Base-by-base conservation (phyloP, 2,329 filamentous ascomycete genomes). In the Alternaria solani region DNA sequence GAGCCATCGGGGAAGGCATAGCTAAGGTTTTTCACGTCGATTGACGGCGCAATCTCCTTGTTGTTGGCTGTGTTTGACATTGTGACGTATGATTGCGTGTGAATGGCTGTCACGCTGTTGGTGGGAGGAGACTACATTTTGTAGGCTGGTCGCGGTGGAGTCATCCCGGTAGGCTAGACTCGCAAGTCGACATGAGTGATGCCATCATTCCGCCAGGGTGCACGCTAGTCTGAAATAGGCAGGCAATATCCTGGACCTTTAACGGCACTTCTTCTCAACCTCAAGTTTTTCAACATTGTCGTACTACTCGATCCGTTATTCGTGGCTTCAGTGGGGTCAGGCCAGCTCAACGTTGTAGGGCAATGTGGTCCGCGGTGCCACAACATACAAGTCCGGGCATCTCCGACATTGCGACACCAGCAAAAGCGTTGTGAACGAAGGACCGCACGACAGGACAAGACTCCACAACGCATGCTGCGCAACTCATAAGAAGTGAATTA, bases 1-100 rank as follows among this genome's bases (percentile, higher is more conserved):
- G 89, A 89, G 75, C 91, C 90, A 83, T 96, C 92, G 16, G 90
- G 91, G 81, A 98, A 99, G 44, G 87, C 89, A 85, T 98, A 99
- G 64, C 88, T 93, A 55, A 99, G 88, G 78, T 89, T 82, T 39
- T 84, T 88, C 70, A 95, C 90, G 69, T 87, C 80, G 75, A 99
- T 91, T 49, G 89, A 87, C 9, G 90, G 87, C 54, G 78, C 74
- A 20, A 75, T 51, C 8, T 69, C 67, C 34, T 69, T 66, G 30
- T 43, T 61, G 26, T 59, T 57, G 34, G 47, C 44, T 36, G 68
- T 61, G n/a, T 60, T 62, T 14, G 71, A 57, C 74, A 77, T 76
- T 39, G 14, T 62, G 32, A 8, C 11, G 20, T 43, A 16, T 7
- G n/a, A 28, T 30, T 28, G 25, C n/a, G 7, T 20, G 32, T 30